Percentiles rank a stretch among this genome's conserved stretches.
These are phyloP conservation scores for Skeletonema marinoi DNA, from an alignment of 108 stramenopile species.

Conservation along the genomic window DNA sequence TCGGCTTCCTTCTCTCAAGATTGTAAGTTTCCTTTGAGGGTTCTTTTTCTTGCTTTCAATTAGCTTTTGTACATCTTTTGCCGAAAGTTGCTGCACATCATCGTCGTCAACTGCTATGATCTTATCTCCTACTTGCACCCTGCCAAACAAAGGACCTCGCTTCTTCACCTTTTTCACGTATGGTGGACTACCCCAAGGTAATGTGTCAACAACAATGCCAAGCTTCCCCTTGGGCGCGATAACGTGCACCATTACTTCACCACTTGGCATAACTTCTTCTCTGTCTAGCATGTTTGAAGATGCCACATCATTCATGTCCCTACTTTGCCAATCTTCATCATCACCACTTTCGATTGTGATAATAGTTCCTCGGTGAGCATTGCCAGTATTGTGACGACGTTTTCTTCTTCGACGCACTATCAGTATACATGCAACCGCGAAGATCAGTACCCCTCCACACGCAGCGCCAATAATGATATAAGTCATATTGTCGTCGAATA, in stretches of 20 bases:
- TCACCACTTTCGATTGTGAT: neutral
- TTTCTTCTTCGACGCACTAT: neutral
- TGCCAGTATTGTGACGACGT: neutral
- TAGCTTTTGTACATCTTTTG: conserved; percentile 12
- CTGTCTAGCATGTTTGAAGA: neutral
- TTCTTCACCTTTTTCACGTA: conserved; percentile 61
- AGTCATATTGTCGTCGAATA: neutral
- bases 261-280: neutral
- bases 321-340: neutral
- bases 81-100: conserved; percentile 38
- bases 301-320: neutral
- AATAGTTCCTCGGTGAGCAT: neutral
- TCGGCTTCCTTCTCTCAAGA: conserved; percentile 4
- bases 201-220: conserved; percentile 17
- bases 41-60: conserved; percentile 9
- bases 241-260: neutral
- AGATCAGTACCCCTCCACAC: neutral
- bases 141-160: conserved; percentile 48
- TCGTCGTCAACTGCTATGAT: conserved; percentile 73
- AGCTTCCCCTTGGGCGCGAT: conserved; percentile 29
- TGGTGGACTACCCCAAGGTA: conserved; percentile 18
- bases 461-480: neutral
- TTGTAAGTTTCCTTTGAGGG: conserved; percentile 9
- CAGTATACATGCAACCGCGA: neutral
- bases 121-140: conserved; percentile 60